A percentile compares a stretch with the other conserved stretches of the same genome.
These are phyloP conservation scores for Aureobasidium leucospermi DNA, from an alignment of 2,329 filamentous ascomycete genomes.

Conservation along the genomic window DNA sequence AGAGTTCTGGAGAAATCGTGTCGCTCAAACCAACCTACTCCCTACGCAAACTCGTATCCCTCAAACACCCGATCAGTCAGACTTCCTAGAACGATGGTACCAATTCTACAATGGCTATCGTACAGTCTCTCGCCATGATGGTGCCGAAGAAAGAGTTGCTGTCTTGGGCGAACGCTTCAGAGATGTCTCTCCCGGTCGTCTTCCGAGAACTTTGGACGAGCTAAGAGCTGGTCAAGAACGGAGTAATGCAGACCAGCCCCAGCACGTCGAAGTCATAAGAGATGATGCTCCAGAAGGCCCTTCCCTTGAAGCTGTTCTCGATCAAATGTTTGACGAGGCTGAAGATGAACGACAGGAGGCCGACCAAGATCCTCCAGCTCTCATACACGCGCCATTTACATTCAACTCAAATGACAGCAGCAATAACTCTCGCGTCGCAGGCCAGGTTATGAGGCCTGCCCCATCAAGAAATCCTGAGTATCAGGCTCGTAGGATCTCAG, in stretches of 20 bases:
- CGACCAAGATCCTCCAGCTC: background rate
- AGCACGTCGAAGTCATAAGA: slow-evolving; percentile 14
- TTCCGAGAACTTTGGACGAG: slow-evolving; percentile 42
- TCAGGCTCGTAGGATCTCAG: slow-evolving; percentile 28
- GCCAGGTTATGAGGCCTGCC: slow-evolving; percentile 14
- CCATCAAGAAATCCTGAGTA: slow-evolving; percentile 28
- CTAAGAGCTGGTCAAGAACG: slow-evolving; percentile 29
- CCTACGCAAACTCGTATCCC: slow-evolving; percentile 40
- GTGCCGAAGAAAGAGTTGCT: slow-evolving; percentile 36
- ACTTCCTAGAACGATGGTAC: slow-evolving; percentile 41
- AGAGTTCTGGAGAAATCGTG: slow-evolving; percentile 44
- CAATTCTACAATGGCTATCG: slow-evolving; percentile 44
- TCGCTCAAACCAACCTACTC: slow-evolving; percentile 36
- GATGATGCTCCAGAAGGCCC: slow-evolving; percentile 16
- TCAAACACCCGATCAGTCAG: slow-evolving; percentile 38
- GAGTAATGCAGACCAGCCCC: slow-evolving; percentile 22
- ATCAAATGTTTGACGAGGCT: slow-evolving; percentile 27
- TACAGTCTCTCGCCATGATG: slow-evolving; percentile 33
- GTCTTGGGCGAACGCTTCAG: slow-evolving; percentile 41
- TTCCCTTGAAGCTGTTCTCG: slow-evolving; percentile 28
- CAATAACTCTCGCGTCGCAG: slow-evolving; percentile 5
- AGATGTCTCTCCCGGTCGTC: slow-evolving; percentile 39
- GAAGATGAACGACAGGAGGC: slow-evolving; percentile 18
- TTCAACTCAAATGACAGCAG: background rate
- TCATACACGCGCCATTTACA: background rate